Evolutionary conservation across 2,329 filamentous ascomycete species (phyloP), one percentile per base, ranked within the genome.

Genomic region (Didymella pinodella): DNA sequence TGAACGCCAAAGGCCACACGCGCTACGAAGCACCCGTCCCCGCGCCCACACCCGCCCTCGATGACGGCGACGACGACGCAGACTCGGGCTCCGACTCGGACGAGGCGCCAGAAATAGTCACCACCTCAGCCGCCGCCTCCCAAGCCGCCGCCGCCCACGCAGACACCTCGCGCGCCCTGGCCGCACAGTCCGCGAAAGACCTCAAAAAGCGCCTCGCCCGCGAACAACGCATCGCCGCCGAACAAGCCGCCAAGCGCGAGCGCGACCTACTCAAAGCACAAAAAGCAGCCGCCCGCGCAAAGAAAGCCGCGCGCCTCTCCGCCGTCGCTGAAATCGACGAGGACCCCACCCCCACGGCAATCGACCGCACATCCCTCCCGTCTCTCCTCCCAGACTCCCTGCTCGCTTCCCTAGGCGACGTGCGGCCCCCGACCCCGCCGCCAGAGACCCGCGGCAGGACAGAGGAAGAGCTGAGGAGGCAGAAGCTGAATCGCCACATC

Each of bases 351-450:
- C 38, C 36, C 36, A 40, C 20, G 20, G 20, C 25, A 2, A 43
- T 31, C 16, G 43, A 22, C 32, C 50, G 48, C 40, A 10, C 44
- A 47, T 18, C 53, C 32, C 77, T 85, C 12, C 83, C 83, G 6
- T 78, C 77, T 38, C 76, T 85, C 22, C 79, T 85, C 32, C 83
- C 83, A 5, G 79, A 81, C 50, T 81, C 83, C 25, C 79, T 85
- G 41, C 71, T 85, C 48, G 81, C 80, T 49, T 77, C 79, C 14
- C 78, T 80, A 26, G 81, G 80, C 22, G 74, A 77, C 29, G 68
- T 70, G 10, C 76, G 80, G 25, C 78, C 80, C 5, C 80, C 79
- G 2, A 82, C 80, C 0, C 80, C 80, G 4, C 80, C 81, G 1
- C 71, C 72, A 3, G 57, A 62, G 10, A 47, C 65, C 2, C 44